Evolutionary conservation across 2,329 filamentous ascomycete species (phyloP).

Genomic region (Penicillium concentricum): DNA sequence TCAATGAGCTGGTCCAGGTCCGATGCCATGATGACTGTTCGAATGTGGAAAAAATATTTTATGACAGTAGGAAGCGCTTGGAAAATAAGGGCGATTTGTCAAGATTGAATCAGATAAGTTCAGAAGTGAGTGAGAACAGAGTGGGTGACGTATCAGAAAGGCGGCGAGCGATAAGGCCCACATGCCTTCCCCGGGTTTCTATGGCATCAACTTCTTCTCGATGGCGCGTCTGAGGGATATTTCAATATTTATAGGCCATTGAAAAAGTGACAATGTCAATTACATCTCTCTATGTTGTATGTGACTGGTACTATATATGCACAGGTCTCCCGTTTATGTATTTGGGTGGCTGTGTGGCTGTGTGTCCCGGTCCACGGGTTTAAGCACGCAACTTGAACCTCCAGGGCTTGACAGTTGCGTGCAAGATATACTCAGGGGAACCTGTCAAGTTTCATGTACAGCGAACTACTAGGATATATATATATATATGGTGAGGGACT

Average conservation of each 20-base stretch:
- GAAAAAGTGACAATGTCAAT: background rate
- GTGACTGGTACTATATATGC: background rate
- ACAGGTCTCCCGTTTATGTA: background rate
- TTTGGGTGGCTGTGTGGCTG: background rate
- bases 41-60: background rate
- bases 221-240: background rate
- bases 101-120: background rate
- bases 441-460: background rate
- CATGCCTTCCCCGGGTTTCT: conserved; percentile 7
- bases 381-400: background rate
- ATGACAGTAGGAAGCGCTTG: background rate
- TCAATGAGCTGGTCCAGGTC: conserved; percentile 63
- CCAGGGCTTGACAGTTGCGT: too few relatives aligned
- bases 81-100: background rate
- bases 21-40: conserved; percentile 39
- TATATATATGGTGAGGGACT: background rate
- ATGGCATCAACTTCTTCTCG: background rate
- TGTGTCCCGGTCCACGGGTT: background rate
- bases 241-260: background rate
- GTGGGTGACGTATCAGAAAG: conserved; percentile 32
- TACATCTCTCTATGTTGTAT: too few relatives aligned
- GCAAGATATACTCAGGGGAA: background rate
- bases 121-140: conserved; percentile 12
- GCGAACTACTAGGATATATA: background rate
- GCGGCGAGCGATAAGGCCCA: conserved; percentile 26